Conservation (phyloP, 306 rosid species). For the Pachyrhizus erosus region DNA sequence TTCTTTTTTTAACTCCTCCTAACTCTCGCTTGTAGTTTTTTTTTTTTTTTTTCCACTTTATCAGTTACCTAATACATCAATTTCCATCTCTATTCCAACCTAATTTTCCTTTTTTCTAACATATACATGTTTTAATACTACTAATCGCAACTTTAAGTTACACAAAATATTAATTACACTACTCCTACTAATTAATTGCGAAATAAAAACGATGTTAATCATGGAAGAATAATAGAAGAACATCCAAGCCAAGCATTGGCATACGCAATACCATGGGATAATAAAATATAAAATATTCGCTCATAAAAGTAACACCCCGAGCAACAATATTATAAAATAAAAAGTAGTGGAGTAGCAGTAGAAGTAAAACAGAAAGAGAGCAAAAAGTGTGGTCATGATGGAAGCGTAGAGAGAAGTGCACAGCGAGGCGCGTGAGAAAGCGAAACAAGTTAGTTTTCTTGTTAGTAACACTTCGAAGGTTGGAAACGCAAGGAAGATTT, state of each 20-base stretch:
- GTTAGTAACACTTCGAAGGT: constrained; percentile 66
- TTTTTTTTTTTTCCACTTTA: constrained; percentile 10
- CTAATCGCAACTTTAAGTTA: constrained; percentile 5
- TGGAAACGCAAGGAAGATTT: constrained; percentile 69
- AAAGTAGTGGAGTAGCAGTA: constrained; percentile 15
- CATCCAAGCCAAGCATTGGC: not conserved
- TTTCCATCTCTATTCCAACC: constrained; percentile 45
- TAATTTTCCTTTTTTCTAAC: constrained; percentile 22
- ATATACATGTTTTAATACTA: not conserved
- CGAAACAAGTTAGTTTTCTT: constrained; percentile 50
- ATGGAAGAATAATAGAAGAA: not conserved
- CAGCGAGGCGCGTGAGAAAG: constrained; percentile 54
- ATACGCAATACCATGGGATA: not conserved
- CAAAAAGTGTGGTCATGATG: constrained; percentile 46
- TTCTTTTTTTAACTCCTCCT: constrained; percentile 9
- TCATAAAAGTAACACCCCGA: constrained; percentile 36
- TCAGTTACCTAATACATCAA: constrained; percentile 41
- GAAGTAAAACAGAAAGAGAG: constrained; percentile 50
- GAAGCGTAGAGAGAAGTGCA: constrained; percentile 45
- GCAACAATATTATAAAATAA: constrained; percentile 15
- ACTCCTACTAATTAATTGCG: constrained; percentile 5
- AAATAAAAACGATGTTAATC: constrained; percentile 11
- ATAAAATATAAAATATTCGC: constrained; percentile 41
- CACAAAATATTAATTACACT: not conserved
- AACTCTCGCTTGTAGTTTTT: constrained; percentile 8